These are phyloP conservation scores for Pleurotus citrinopileatus DNA, from an alignment of 768 basidiomycete species.

Conservation along the genomic window DNA sequence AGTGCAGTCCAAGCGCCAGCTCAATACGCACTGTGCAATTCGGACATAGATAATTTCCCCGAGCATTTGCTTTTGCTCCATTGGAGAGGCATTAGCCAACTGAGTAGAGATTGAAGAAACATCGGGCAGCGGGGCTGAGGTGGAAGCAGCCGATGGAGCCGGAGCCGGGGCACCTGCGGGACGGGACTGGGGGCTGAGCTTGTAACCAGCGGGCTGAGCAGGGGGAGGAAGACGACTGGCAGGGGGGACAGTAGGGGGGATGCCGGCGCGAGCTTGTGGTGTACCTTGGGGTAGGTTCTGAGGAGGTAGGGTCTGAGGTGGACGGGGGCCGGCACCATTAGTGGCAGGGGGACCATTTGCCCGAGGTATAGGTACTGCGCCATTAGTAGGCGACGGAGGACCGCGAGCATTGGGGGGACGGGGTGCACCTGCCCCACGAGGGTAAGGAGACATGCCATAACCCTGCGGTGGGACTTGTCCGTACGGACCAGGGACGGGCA, in stretches of 20 bases:
- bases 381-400: slow-evolving; percentile 67
- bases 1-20: slow-evolving; percentile 5
- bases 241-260: slow-evolving; percentile 36
- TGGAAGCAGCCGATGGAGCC: slow-evolving; percentile 29
- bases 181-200: slow-evolving; percentile 29
- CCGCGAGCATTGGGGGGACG: slow-evolving; percentile 66
- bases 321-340: slow-evolving; percentile 54
- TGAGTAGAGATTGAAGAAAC: slow-evolving; percentile 47
- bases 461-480: slow-evolving; percentile 70
- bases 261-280: slow-evolving; percentile 34
- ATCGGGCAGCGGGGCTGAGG: slow-evolving; percentile 34
- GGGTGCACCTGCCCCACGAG: slow-evolving; percentile 50
- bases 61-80: slow-evolving; percentile 99
- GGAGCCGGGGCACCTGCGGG: slow-evolving; percentile 39
- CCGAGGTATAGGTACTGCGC: slow-evolving; percentile 63
- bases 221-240: slow-evolving; percentile 42
- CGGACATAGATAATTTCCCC: slow-evolving; percentile 96
- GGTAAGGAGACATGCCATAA: slow-evolving; percentile 70
- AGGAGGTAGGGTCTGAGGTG: slow-evolving; percentile 34
- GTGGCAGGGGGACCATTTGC: slow-evolving; percentile 55
- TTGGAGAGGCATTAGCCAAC: slow-evolving; percentile 57
- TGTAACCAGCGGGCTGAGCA: slow-evolving; percentile 32
- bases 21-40: slow-evolving; percentile 65
- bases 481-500: slow-evolving; percentile 74
- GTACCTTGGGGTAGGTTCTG: slow-evolving; percentile 2